Percentiles rank a stretch among this genome's conserved stretches.
phyloP scores from a whole-genome alignment of 2,329 filamentous ascomycete species.

The Monilinia laxa region DNA sequence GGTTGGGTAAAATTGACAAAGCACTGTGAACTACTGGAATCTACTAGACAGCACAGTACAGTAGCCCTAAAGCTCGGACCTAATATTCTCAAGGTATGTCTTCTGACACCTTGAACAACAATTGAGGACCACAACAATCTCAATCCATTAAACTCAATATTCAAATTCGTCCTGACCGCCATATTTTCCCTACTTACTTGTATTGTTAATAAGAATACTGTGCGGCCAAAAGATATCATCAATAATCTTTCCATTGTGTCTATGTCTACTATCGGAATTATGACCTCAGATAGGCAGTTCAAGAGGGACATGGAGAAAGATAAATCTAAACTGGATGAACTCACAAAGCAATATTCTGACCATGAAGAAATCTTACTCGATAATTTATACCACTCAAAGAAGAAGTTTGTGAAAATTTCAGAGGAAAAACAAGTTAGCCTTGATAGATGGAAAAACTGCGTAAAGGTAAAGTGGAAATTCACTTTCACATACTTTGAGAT shows the following conservation, averaged over 20 bases:
- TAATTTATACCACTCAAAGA: not conserved
- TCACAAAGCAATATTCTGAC: not conserved
- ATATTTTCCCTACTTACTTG: no score
- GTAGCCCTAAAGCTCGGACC: no score
- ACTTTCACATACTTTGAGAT: not conserved
- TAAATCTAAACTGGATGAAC: not conserved
- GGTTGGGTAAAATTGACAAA: no score
- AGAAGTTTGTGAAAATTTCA: not conserved
- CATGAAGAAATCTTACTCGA: not conserved
- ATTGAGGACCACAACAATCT: no score
- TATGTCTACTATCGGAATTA: not conserved
- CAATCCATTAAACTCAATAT: not conserved
- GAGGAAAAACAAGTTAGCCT: not conserved
- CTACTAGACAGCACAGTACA: no score
- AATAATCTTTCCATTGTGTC: not conserved
- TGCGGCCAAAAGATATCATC: not conserved
- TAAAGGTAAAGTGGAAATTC: not conserved
- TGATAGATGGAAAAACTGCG: not conserved
- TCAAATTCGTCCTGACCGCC: not conserved
- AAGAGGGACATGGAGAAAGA: constrained; percentile 3
- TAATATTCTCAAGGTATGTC: no score
- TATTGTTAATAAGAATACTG: no score
- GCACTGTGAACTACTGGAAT: no score
- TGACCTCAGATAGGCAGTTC: not conserved
- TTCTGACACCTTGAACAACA: no score